Conservation (phyloP, 2,329 filamentous ascomycete genomes). For the Atkinsonella texensis region DNA sequence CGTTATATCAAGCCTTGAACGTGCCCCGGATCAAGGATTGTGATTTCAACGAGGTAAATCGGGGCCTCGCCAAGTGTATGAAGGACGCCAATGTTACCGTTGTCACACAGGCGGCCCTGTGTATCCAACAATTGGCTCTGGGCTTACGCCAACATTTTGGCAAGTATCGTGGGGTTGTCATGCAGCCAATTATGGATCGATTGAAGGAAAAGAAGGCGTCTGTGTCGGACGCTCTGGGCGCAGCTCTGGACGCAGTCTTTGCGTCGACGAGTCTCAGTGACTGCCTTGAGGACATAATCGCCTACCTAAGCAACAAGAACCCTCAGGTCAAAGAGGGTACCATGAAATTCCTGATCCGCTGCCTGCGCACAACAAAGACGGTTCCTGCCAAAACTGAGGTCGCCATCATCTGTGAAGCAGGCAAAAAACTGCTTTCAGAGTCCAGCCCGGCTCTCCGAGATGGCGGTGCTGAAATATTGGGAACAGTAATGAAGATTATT, state of each 20-base stretch:
- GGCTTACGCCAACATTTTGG: slow-evolving; percentile 67
- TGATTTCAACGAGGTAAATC: slow-evolving; percentile 72
- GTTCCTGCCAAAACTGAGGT: slow-evolving; percentile 79
- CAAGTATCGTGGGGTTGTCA: slow-evolving; percentile 69
- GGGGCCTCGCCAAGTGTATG: slow-evolving; percentile 87
- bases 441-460: slow-evolving; percentile 76
- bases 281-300: slow-evolving; percentile 78
- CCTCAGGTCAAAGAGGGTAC: slow-evolving; percentile 95
- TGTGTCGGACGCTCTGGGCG: slow-evolving; percentile 78
- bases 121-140: slow-evolving; percentile 78
- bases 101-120: slow-evolving; percentile 85
- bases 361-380: slow-evolving; percentile 68
- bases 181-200: slow-evolving; percentile 86
- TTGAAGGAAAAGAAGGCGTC: slow-evolving; percentile 93
- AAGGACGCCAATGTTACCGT: slow-evolving; percentile 97
- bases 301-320: slow-evolving; percentile 87
- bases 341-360: slow-evolving; percentile 84
- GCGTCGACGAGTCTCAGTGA: slow-evolving; percentile 61
- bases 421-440: slow-evolving; percentile 82
- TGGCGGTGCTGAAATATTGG: slow-evolving; percentile 82
- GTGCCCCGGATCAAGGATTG: slow-evolving; percentile 87
- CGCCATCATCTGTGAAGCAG: slow-evolving; percentile 71
- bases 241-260: slow-evolving; percentile 64
- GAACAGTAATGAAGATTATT: slow-evolving; percentile 97
- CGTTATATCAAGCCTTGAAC: slow-evolving; percentile 62